Evolutionary conservation across 1,139 yeast genomes (phyloP), one percentile per base, ranked within the genome.

Genomic region (Kodamaea anthophila): DNA sequence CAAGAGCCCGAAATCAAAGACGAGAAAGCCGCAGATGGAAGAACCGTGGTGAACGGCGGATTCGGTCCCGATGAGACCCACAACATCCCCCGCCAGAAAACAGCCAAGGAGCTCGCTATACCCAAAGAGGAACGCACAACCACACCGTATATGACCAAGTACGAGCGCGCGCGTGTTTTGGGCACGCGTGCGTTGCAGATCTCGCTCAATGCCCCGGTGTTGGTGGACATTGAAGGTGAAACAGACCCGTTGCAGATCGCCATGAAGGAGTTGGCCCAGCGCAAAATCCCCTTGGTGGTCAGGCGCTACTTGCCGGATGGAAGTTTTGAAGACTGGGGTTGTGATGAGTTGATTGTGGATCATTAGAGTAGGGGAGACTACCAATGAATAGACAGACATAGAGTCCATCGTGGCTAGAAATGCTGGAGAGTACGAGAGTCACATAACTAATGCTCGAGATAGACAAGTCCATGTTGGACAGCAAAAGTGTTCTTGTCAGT

Each of bases 201-300:
- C 45, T 84, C 96, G 19, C 84, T 91, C 82, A 91, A 91, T 53
- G 98, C 99, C 1, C 98, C 98, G 3, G 98, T 91, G 4, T 74
- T 91, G 53, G 98, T 93, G 26, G 98, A 93, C 48, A 75, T 91
- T 38, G 99, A 91, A 61, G 98, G 98, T 49, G 99, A 93, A 58
- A 91, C 98, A 5, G 99, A 91, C 57, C 98, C 99, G n/a, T 67
- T 91, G 51, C 96, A 88, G 57, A 91, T 91, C 38, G 96, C 99
- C 37, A 83, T 87, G 87, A 91, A 93, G 59, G 99, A 91, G 58
- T 71, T 91, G 43, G 75, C 94, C 2, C 97, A 91, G 56, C 81
- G 86, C 59, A 91, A 88, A 58, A 87, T 93, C 34, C 99, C 98
- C 2, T 69, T 91, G 50, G 95, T 93, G 28, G 85, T 91, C 32